These are phyloP conservation scores for Oryza coarctata DNA, from an alignment of 176 grass and related monocot genomes.

Conservation along the genomic window DNA sequence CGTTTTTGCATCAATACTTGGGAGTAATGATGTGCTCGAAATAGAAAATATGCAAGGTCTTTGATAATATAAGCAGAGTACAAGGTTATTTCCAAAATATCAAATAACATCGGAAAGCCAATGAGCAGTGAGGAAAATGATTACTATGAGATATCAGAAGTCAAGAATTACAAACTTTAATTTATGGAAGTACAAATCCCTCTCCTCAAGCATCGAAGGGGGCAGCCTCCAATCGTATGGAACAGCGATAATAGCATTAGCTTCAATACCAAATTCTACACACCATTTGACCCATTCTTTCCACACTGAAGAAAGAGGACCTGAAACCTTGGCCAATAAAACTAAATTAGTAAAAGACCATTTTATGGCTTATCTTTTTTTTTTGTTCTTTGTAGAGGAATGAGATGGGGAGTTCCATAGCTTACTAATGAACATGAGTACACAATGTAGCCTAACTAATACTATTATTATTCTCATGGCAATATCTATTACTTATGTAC, in stretches of 20 bases:
- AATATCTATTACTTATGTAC: background rate
- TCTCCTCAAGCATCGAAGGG: slow-evolving; percentile 81
- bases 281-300: slow-evolving; percentile 99
- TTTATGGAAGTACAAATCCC: slow-evolving; percentile 98
- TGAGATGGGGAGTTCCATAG: background rate
- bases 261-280: slow-evolving; percentile 96
- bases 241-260: slow-evolving; percentile 94
- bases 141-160: slow-evolving; percentile 24
- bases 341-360: slow-evolving; percentile 27
- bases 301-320: slow-evolving; percentile 96
- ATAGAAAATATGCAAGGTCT: background rate
- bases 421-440: background rate
- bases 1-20: background rate
- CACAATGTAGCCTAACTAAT: background rate
- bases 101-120: background rate
- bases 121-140: background rate
- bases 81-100: slow-evolving; percentile 19
- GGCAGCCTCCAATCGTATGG: slow-evolving; percentile 94
- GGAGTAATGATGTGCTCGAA: background rate
- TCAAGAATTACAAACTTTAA: slow-evolving; percentile 64
- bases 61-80: background rate
- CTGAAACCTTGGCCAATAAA: slow-evolving; percentile 54
- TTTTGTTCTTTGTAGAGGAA: slow-evolving; percentile 1
- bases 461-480: background rate
- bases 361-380: background rate